A percentile compares a stretch with the other conserved stretches of the same genome.
These are phyloP conservation scores for Gossypium trilobum DNA, from an alignment of 441 rosid species.

Conservation along the genomic window DNA sequence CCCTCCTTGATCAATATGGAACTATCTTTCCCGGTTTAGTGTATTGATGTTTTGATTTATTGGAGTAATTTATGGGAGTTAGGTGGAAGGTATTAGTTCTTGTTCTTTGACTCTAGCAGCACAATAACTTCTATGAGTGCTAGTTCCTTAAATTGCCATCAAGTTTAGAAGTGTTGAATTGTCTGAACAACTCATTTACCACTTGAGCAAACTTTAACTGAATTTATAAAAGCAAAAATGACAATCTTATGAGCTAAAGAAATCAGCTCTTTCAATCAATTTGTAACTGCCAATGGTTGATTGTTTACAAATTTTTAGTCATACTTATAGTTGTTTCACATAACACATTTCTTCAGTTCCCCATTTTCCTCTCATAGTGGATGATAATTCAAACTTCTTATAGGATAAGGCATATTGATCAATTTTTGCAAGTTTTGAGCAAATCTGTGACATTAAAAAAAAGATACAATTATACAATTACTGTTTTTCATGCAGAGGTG, in stretches of 20 bases:
- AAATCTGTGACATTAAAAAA: neutral
- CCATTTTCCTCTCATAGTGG: neutral
- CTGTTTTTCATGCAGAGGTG: constrained; percentile 38
- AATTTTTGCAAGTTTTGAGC: neutral
- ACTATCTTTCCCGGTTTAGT: neutral
- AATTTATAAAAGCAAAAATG: neutral
- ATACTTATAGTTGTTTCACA: neutral
- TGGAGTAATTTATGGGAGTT: neutral
- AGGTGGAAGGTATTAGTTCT: neutral
- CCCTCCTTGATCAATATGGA: neutral
- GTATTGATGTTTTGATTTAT: neutral
- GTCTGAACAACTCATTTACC: neutral
- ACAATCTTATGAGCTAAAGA: neutral
- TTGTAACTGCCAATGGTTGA: neutral
- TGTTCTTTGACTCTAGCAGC: neutral
- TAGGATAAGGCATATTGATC: neutral
- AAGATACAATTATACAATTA: neutral
- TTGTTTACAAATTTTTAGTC: neutral
- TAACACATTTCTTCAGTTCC: neutral
- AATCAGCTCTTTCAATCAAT: neutral
- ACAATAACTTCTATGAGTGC: neutral
- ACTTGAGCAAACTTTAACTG: neutral
- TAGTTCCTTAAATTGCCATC: neutral
- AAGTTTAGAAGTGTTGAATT: neutral
- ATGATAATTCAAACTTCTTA: neutral